phyloP scores from a whole-genome alignment of 148 eudicot genomes.

The Rheum nobile region DNA sequence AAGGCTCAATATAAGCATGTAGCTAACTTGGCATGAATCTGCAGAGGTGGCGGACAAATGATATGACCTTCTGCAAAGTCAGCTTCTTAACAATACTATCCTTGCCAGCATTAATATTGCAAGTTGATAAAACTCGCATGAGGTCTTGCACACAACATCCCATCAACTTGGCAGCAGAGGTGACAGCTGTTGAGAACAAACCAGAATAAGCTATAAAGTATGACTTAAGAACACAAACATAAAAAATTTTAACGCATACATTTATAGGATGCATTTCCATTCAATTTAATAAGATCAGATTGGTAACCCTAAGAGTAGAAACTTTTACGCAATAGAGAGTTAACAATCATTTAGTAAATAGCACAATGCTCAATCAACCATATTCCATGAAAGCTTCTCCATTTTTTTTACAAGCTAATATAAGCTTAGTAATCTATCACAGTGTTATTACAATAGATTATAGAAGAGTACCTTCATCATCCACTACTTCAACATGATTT shows the following conservation, averaged over 20 bases:
- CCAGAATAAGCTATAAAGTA: neutral
- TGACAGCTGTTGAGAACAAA: slow-evolving; percentile 47
- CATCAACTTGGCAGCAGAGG: slow-evolving; percentile 58
- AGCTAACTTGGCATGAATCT: neutral
- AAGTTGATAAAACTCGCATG: slow-evolving; percentile 54
- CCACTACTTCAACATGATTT: slow-evolving; percentile 65
- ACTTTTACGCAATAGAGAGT: neutral
- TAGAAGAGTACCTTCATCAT: slow-evolving; percentile 57
- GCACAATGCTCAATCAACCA: neutral
- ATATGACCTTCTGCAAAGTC: slow-evolving; percentile 68
- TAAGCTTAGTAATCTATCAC: neutral
- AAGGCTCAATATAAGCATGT: neutral
- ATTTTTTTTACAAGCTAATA: neutral
- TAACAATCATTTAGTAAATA: neutral
- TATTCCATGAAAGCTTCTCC: neutral
- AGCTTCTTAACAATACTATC: slow-evolving; percentile 61
- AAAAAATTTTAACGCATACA: neutral
- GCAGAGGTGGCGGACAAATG: neutral
- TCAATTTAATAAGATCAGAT: neutral
- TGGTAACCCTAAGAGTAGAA: neutral
- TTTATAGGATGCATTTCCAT: neutral
- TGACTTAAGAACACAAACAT: neutral
- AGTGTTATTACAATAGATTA: slow-evolving; percentile 12
- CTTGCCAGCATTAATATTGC: slow-evolving; percentile 66
- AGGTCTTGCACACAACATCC: slow-evolving; percentile 65